Base-by-base conservation (phyloP, 2,329 filamentous ascomycete species). In the Diaporthe eres region DNA sequence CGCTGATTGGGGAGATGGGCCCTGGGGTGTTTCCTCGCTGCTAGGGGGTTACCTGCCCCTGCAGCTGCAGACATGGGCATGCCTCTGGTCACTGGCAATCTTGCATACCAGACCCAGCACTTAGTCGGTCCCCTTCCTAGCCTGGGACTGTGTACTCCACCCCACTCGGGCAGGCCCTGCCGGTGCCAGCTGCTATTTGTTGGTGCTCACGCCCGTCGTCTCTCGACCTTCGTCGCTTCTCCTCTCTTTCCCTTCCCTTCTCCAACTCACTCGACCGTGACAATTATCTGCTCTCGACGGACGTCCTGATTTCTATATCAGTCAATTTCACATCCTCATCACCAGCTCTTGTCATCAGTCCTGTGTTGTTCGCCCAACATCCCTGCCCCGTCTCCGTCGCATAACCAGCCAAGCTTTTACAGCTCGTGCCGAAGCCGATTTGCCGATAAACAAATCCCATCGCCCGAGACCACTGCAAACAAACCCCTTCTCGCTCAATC, bases 221-320 rank as follows among this genome's bases (percentile, higher is more conserved):
- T 57, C 47, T 49, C 67, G 55, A 39, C 47, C 31, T 37, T 47
- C 31, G 76, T 25, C 31, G 58, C 60, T 70, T 57, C 51, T 53
- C 31, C n/a, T 53, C 34, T 65, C 39, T 31, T 34, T 44, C 68
- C 70, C 61, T 67, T 68, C 51, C 65, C 57, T 63, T 60, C 37
- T 71, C 68, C 74, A 77, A 77, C 76, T 37, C 76, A 77, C 76
- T 77, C 71, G 76, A 68, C 74, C 47, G 71, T 53, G 63, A 65
- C 71, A 68, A 74, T 49, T 71, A 75, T 37, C 53, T 55, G 65
- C 61, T 17, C 63, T 39, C 71, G 71, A 72, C 74, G 74, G 60
- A 75, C 67, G 72, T 58, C 65, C 70, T 55, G 58, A 68, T 53
- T 22, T 37, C 60, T 57, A 49, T 53, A 57, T 53, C 57, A 49